Percentiles rank a stretch among this genome's conserved stretches.
These are phyloP conservation scores for Skeletonema potamos DNA, from an alignment of 108 stramenopile genomes.

Conservation along the genomic window DNA sequence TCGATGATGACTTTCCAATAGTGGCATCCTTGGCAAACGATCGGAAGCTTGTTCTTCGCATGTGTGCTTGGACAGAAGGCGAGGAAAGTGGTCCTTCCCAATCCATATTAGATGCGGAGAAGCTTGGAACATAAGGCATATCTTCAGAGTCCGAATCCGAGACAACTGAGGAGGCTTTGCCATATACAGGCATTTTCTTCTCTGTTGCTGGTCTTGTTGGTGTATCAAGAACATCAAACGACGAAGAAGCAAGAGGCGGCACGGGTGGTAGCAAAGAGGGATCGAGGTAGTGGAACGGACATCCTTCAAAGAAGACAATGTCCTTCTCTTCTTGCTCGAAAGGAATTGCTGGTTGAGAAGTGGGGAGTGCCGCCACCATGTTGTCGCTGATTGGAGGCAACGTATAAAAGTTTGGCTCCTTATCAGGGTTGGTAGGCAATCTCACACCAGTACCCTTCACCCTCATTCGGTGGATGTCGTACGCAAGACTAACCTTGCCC, in stretches of 20 bases:
- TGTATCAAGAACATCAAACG: not conserved
- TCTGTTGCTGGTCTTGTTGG: not conserved
- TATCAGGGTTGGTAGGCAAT: conserved; percentile 71
- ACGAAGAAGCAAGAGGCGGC: not conserved
- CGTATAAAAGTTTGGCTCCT: conserved; percentile 79
- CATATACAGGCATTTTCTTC: conserved; percentile 1
- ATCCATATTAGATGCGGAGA: conserved; percentile 28
- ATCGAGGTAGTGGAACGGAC: conserved; percentile 53
- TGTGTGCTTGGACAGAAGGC: not conserved
- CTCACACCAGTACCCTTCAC: conserved; percentile 84
- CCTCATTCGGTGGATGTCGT: conserved; percentile 70
- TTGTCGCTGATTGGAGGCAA: conserved; percentile 55
- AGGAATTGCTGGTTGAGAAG: not conserved
- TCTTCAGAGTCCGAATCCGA: conserved; percentile 17
- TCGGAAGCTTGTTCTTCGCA: conserved; percentile 9
- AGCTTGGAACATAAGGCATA: conserved; percentile 19
- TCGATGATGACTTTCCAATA: not conserved
- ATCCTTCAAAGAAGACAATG: conserved; percentile 51
- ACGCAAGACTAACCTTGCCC: conserved; percentile 61
- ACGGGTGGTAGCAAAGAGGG: conserved; percentile 12
- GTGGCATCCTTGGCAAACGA: conserved; percentile 1
- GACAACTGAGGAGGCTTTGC: conserved; percentile 14
- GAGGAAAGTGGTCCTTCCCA: conserved; percentile 35
- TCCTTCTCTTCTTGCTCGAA: conserved; percentile 13
- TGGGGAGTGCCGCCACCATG: not conserved